Percentiles rank a stretch among this genome's conserved stretches.
Evolutionary conservation across 305 asterid genomes (phyloP).

Genomic region (Galium porrigens): DNA sequence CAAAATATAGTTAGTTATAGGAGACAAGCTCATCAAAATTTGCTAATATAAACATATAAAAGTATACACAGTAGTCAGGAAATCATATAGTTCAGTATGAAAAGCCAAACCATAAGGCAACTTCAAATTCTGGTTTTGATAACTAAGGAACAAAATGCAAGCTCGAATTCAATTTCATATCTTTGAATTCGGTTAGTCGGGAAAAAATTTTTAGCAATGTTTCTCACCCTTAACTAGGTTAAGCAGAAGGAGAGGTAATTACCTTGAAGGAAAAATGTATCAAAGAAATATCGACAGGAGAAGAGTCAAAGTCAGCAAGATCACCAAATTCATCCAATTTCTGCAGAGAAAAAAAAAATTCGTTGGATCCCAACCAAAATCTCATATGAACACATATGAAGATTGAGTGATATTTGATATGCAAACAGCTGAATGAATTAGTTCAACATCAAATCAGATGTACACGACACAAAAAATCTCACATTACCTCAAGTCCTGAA

Average conservation of each 20-base stretch:
- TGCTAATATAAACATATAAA: not conserved
- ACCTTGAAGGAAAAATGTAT: conserved; percentile 95
- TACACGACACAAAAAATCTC: conserved; percentile 45
- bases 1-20: not conserved
- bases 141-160: not conserved
- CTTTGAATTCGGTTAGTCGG: not conserved
- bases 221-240: not conserved
- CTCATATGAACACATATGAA: not conserved
- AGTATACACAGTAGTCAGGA: no score
- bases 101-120: not conserved
- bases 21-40: no score
- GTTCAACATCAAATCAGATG: conserved; percentile 29
- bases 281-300: conserved; percentile 64
- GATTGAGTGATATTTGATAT: not conserved
- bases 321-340: conserved; percentile 73
- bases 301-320: conserved; percentile 56
- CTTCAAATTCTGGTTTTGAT: not conserved
- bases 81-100: no score
- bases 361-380: conserved; percentile 3
- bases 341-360: conserved; percentile 24
- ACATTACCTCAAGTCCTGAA: conserved; percentile 47
- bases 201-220: no score
- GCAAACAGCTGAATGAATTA: not conserved
- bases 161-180: not conserved
- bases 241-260: conserved; percentile 2